Evolutionary conservation across 2,329 filamentous ascomycete genomes (phyloP), one percentile per base, ranked within the genome.

Genomic region (Plenodomus lindquistii): DNA sequence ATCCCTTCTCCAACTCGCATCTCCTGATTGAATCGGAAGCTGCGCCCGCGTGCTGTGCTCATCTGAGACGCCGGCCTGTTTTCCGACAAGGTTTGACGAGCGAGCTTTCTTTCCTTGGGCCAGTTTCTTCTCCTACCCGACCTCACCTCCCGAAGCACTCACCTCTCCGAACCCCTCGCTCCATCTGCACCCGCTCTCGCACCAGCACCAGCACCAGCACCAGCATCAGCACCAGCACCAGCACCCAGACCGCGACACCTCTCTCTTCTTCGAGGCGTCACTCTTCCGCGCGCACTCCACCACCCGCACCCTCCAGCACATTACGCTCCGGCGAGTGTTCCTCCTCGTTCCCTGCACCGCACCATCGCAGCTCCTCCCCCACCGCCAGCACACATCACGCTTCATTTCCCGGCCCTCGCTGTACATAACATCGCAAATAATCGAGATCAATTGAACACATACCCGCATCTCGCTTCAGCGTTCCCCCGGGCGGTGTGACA

Each of bases 351-450:
- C 57, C 54, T 55, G 44, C 57, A 63, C 58, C 57, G 59, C 58
- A 55, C 57, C 54, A 50, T 59, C 63, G 63, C 70, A 62, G 48
- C 59, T 59, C 63, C 60, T 55, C 50, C 44, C 60, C 64, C 53
- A 46, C 45, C 64, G 63, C 62, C 67, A 79, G 74, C 88, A 92
- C 88, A 92, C 88, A 91, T 87, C 89, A 89, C 86, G 87, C 91
- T 93, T 92, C 91, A 87, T 80, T 91, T 90, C 78, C 65, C 87
- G 88, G 86, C 84, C 82, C 83, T 83, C 85, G 89, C 89, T 73
- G 79, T 82, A 81, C 79, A 77, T 79, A 82, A 78, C 75, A 77
- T 77, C 56, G 57, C 64, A 74, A 40, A 46, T 73, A 75, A 74
- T 68, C 60, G 59, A 71, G 67, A 66, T 65, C 65, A 73, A 70